Evolutionary conservation across 257 asterid genomes (phyloP).

Genomic region (Paraleonurus japonicus): DNA sequence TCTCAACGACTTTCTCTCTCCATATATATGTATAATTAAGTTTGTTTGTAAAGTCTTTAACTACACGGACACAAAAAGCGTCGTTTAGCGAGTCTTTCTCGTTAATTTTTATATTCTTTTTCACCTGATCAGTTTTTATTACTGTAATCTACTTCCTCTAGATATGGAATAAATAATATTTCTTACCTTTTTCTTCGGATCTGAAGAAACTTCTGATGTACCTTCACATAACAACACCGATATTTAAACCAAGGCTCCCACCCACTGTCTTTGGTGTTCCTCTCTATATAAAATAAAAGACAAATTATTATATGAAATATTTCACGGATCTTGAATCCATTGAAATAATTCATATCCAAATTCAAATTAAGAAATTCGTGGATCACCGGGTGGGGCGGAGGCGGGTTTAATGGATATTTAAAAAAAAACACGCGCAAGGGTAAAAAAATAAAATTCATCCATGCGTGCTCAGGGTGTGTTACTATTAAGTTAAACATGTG

Average conservation of each 20-base stretch:
- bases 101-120: not conserved
- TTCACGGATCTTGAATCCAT: too few relatives aligned
- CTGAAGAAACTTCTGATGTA: conserved; percentile 65
- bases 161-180: conserved; percentile 16
- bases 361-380: too few relatives aligned
- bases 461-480: too few relatives aligned
- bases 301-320: too few relatives aligned
- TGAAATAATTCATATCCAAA: too few relatives aligned
- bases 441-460: too few relatives aligned
- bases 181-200: conserved; percentile 79
- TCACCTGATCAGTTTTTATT: conserved; percentile 33
- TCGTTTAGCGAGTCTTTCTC: conserved; percentile 27
- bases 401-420: too few relatives aligned
- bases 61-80: conserved; percentile 46
- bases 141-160: conserved; percentile 22
- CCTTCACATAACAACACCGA: conserved; percentile 63
- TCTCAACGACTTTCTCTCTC: conserved; percentile 29
- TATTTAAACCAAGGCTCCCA: conserved; percentile 40
- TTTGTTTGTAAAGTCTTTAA: conserved; percentile 28
- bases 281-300: too few relatives aligned
- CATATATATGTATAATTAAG: not conserved
- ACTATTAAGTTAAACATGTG: too few relatives aligned
- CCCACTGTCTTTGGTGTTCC: not conserved
- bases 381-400: too few relatives aligned
- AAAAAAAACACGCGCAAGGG: too few relatives aligned